Evolutionary conservation across 305 asterid species (phyloP).

Genomic region (Caryopteris hybrid): DNA sequence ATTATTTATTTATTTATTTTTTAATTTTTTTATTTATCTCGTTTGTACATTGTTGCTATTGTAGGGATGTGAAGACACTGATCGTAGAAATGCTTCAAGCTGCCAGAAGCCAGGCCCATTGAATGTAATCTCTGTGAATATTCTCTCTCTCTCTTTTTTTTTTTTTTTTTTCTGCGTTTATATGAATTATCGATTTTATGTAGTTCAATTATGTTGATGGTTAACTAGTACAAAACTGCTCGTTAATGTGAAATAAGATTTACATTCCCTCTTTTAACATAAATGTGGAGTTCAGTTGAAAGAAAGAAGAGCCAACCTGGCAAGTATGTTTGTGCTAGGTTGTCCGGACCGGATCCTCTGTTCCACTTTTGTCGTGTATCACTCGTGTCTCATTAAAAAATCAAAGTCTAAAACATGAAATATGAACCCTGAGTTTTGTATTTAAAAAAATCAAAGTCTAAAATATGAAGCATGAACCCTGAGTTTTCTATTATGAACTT

Average conservation of each 20-base stretch:
- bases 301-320: background rate
- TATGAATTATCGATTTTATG: background rate
- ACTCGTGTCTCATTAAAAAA: too few relatives aligned
- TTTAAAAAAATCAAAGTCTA: too few relatives aligned
- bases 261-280: background rate
- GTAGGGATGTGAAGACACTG: constrained; percentile 76
- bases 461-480: too few relatives aligned
- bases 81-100: constrained; percentile 88
- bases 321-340: background rate
- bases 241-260: background rate
- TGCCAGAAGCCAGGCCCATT: constrained; percentile 41
- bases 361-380: too few relatives aligned
- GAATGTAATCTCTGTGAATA: constrained; percentile 2
- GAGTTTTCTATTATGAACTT: too few relatives aligned
- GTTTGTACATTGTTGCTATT: background rate
- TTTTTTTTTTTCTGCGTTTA: too few relatives aligned
- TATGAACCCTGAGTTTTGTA: too few relatives aligned
- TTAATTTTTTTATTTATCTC: too few relatives aligned
- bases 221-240: background rate
- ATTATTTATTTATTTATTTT: too few relatives aligned
- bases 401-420: too few relatives aligned
- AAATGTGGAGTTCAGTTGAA: background rate
- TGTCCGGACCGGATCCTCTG: too few relatives aligned
- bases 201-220: background rate
- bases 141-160: too few relatives aligned